Base-by-base conservation (phyloP, 257 asterid genomes). In the Oldenlandia corymbosa region DNA sequence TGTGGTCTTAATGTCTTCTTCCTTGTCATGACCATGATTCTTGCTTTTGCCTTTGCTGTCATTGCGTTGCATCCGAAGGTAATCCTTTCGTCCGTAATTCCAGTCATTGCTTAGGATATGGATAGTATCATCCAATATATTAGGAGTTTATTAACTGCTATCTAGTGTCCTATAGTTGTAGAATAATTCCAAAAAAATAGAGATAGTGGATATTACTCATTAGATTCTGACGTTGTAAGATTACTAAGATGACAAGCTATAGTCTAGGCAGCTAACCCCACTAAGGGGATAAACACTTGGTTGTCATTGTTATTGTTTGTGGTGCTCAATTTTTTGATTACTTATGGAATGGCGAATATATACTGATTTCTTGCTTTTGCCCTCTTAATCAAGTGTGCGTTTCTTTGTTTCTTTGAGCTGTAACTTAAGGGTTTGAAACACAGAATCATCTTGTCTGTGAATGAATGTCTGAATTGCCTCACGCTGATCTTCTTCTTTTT, bases 1-100 rank as follows among this genome's bases (percentile, higher is more conserved):
- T 90, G 97, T 71, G 92, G 97, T 57, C 95, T 93, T 54, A 93
- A 93, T 8, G 71, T 93, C 75, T 93, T 90, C 77, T 93, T 93
- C 92, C 85, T 93, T n/a, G 94, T 84, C 71, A 90, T 71, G 81
- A 93, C 94, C 72, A 76, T 93, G 78, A 71, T 89, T 79, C 94
- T 90, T 69, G 88, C 85, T 2, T 84, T 90, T 46, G 77, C 65
- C 66, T 93, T 93, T 54, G 94, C 92, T 58, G 64, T 93, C 48
- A 72, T 93, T 3, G 97, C 97, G 5, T 79, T 93, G 66, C 95
- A 84, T 77, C 99, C 96, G 42, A 69, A 72, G 94, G 97, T 92
- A 77, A 78, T 66, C 50, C 46, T 62, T n/a, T 51, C 5, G 9
- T 55, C 48, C n/a, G n/a, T n/a, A n/a, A n/a, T 61, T 57, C 30